Evolutionary conservation across 2,329 filamentous ascomycete species (phyloP), one percentile per base, ranked within the genome.

Genomic region (Massarina eburnea): DNA sequence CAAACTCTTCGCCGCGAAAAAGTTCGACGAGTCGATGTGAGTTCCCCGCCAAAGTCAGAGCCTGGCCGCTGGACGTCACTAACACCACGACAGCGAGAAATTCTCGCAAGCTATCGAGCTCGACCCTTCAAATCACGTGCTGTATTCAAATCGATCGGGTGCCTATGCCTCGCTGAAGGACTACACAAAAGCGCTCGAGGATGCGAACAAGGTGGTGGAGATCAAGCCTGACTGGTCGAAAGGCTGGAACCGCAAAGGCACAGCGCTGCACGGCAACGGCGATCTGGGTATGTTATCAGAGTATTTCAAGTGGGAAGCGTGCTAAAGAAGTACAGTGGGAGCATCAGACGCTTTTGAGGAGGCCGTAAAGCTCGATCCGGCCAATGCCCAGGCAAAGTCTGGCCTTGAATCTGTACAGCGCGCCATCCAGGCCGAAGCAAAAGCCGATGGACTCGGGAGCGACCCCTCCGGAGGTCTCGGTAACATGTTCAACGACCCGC

Each of bases 171-270:
- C 94, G 42, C 88, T 96, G 73, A 89, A 85, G 71, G 84, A 97
- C 48, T 99, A 88, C 79, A 78, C 88, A 54, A 81, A 86, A 58
- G 94, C 94, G 17, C 77, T 97, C 20, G 80, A 87, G 53, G 94
- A 99, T 79, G 94, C 94, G 46, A 86, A 86, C 67, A 96, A 96
- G 80, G 94, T 90, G 3, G 95, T 88, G 44, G 83, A 95, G 73
- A 78, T 99, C 71, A 97, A 99, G 80, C 88, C 92, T 10, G 94
- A 97, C 78, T 99, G 94, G 94, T 85, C 90, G 49, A 97, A 97
- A 76, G 94, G 94, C 57, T 96, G 90, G 87, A 86, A 88, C 48
- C 85, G 94, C 50, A 96, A 96, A 72, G 94, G 92, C 57, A 86
- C 91, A 53, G 94, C 94, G 45, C 80, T 91, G 26, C 94, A 96